A percentile compares a stretch with the other conserved stretches of the same genome.
These are phyloP conservation scores for Babjeviella inositovora DNA, from an alignment of 805 yeast genomes.

Conservation along the genomic window DNA sequence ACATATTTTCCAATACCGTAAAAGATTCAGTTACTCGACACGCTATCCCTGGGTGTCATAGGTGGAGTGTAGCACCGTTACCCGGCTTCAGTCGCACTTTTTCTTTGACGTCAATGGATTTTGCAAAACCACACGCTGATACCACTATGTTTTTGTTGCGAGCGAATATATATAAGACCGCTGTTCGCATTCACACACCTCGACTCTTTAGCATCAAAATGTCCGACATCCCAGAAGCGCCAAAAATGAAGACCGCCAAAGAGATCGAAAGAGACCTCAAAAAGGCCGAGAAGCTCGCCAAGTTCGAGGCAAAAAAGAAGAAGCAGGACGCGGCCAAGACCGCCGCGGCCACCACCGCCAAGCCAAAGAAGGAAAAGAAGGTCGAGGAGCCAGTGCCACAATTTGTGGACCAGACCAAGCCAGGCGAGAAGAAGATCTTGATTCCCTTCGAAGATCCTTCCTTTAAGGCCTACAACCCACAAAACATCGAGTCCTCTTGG, in stretches of 20 bases:
- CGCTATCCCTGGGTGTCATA: too few relatives aligned
- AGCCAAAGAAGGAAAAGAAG: slow-evolving; percentile 47
- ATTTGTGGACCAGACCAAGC: slow-evolving; percentile 66
- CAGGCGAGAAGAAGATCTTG: slow-evolving; percentile 84
- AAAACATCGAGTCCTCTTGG: slow-evolving; percentile 93
- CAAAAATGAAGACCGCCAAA: slow-evolving; percentile 52
- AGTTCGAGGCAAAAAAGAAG: slow-evolving; percentile 71
- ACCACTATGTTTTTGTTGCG: too few relatives aligned
- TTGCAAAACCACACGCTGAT: too few relatives aligned
- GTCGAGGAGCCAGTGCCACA: slow-evolving; percentile 66
- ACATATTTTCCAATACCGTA: too few relatives aligned
- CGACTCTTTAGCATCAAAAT: too few relatives aligned
- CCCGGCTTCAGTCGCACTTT: too few relatives aligned
- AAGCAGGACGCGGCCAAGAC: slow-evolving; percentile 49
- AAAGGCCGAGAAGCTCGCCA: slow-evolving; percentile 77
- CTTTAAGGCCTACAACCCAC: slow-evolving; percentile 85
- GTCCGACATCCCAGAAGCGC: too few relatives aligned
- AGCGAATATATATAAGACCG: too few relatives aligned
- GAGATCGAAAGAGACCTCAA: slow-evolving; percentile 77
- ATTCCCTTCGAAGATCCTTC: slow-evolving; percentile 86
- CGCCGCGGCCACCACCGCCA: slow-evolving; percentile 20
- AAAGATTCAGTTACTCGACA: too few relatives aligned
- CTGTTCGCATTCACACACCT: too few relatives aligned
- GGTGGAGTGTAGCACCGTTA: too few relatives aligned
- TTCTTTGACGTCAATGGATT: too few relatives aligned